These are phyloP conservation scores for Triticum urartu DNA, from an alignment of 176 grass and related monocot species.

Conservation along the genomic window DNA sequence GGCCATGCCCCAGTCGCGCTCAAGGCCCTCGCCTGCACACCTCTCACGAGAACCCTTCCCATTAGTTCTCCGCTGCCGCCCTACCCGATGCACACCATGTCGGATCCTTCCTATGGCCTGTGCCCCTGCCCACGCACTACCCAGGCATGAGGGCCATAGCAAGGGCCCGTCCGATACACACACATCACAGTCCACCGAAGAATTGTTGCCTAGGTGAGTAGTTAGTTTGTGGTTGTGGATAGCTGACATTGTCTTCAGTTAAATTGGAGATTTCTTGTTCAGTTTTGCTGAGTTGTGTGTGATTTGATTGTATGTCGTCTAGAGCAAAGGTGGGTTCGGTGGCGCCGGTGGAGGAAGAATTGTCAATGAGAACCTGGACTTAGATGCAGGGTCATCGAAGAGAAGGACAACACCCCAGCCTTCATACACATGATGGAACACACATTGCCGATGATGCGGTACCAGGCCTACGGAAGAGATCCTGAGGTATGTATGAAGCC, in stretches of 20 bases:
- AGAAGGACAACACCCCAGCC: constrained; percentile 30
- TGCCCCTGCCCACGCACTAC: no score
- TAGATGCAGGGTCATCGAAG: constrained; percentile 43
- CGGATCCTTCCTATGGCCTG: no score
- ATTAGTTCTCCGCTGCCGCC: no score
- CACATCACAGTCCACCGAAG: no score
- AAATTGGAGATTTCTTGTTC: not conserved
- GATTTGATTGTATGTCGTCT: not conserved
- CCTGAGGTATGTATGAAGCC: constrained; percentile 4
- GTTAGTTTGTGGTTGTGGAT: no score
- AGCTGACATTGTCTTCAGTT: no score
- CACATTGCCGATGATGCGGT: constrained; percentile 53
- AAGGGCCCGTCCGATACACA: no score
- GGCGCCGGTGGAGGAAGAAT: constrained; percentile 1
- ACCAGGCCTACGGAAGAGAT: constrained; percentile 79
- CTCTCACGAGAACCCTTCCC: no score
- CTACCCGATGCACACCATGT: no score
- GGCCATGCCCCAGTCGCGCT: no score
- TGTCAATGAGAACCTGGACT: constrained; percentile 50
- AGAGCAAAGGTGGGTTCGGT: not conserved
- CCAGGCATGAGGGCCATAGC: no score
- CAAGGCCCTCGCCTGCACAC: no score
- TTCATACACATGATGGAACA: constrained; percentile 90
- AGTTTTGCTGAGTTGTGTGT: not conserved
- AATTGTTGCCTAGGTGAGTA: constrained; percentile 30